Evolutionary conservation across 2,329 filamentous ascomycete genomes (phyloP).

Genomic region (Tolypocladium pustulatum): DNA sequence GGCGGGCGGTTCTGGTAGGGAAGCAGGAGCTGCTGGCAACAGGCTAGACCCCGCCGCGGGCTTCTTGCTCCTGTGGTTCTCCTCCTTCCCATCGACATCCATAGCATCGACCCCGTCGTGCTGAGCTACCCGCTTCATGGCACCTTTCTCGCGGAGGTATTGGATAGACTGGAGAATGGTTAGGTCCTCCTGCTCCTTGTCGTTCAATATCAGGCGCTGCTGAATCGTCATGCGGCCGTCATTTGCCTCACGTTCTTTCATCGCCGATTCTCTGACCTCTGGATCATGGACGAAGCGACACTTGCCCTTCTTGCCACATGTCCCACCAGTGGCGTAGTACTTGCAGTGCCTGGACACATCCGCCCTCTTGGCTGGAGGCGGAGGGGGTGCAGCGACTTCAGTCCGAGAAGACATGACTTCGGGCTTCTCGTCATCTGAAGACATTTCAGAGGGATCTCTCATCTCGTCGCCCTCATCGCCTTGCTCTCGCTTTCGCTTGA

Average conservation of each 20-base stretch:
- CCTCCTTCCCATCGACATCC: slow-evolving; percentile 2
- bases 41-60: slow-evolving; percentile 13
- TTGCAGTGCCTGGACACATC: slow-evolving; percentile 59
- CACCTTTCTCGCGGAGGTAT: slow-evolving; percentile 51
- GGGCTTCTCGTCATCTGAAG: slow-evolving; percentile 48
- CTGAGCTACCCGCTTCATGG: slow-evolving; percentile 25
- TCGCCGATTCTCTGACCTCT: slow-evolving; percentile 50
- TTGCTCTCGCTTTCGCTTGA: slow-evolving; percentile 58
- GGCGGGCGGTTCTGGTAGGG: slow-evolving; percentile 22
- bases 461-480: slow-evolving; percentile 59
- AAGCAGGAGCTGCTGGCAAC: slow-evolving; percentile 27
- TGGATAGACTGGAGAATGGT: slow-evolving; percentile 56
- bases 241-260: slow-evolving; percentile 53
- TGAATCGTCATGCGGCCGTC: slow-evolving; percentile 56
- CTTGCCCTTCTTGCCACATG: slow-evolving; percentile 64
- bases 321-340: slow-evolving; percentile 59
- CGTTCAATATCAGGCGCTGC: slow-evolving; percentile 55
- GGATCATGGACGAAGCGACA: slow-evolving; percentile 62
- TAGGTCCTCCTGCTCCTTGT: slow-evolving; percentile 58
- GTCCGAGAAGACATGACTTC: slow-evolving; percentile 44
- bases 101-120: slow-evolving; percentile 3
- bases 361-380: slow-evolving; percentile 43
- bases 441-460: slow-evolving; percentile 40
- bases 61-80: slow-evolving; percentile 9
- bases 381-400: slow-evolving; percentile 17